Evolutionary conservation across 2,329 filamentous ascomycete genomes (phyloP), one percentile per base, ranked within the genome.

Genomic region (Clarireedia homoeocarpa): DNA sequence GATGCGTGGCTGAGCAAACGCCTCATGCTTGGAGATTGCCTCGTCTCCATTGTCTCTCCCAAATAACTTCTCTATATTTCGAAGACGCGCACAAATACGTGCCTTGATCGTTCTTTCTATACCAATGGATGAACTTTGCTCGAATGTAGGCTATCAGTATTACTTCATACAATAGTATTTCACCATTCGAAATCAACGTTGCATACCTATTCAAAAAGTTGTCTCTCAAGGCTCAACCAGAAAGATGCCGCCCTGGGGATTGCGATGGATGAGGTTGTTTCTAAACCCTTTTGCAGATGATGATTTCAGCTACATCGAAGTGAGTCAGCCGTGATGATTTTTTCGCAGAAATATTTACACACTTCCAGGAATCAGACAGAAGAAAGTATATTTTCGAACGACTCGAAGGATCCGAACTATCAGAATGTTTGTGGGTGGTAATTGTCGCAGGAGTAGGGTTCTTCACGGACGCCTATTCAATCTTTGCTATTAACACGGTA

Each of bases 391-490:
- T 64, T 24, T 24, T 63, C 10, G 52, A 50, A 24, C 59, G 62
- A 42, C 62, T 64, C 14, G 62, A 64, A 40, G 51, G 48, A 24
- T 61, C 62, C 3, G 55, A 60, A 24, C 56, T 59, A 17, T 63
- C 61, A 17, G 62, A 64, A 56, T 63, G 58, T 53, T 61, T 61
- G 12, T 63, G 62, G 62, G 53, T 63, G 10, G 52, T 63, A 6
- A 51, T 74, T 5, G 88, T 91, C 3, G 87, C 88, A 26, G 88
- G 88, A 50, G 84, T 89, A 56, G 88, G 88, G 52, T 92, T 92
- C 75, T 89, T 92, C 69, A 84, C 89, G 51, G 88, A 91, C 69
- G 85, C 86, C 23, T 91, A 91, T 72, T 83, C 80, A 62, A 87
- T 90, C 63, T 94, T 92, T 70, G 85, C 88, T 66, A 87, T 91